Evolutionary conservation across 352 stramenopile species (phyloP).

Genomic region (Pythium rishiriense): DNA sequence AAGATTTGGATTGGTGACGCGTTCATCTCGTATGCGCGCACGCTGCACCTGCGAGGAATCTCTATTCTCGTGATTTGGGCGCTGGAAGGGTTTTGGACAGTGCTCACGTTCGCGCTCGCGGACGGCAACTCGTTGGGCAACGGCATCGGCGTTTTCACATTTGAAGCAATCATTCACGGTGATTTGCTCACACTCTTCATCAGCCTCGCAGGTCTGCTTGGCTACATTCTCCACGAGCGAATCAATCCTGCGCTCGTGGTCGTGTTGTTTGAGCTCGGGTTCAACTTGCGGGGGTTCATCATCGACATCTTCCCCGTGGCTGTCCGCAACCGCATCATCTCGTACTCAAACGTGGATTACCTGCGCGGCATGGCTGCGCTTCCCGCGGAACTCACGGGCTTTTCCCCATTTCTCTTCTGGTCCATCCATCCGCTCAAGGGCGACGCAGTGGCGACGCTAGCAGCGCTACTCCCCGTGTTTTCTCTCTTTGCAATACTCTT

Average conservation of each 20-base stretch:
- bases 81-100: conserved; percentile 45
- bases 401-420: conserved; percentile 27
- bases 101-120: conserved; percentile 37
- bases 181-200: conserved; percentile 45
- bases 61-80: conserved; percentile 40
- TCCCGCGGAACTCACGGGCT: no score
- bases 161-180: neutral
- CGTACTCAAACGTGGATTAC: neutral
- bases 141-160: neutral
- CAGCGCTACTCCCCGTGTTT: conserved; percentile 12
- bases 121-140: conserved; percentile 1
- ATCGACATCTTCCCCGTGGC: neutral
- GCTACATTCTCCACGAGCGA: conserved; percentile 10
- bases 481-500: neutral
- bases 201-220: conserved; percentile 16
- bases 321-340: neutral
- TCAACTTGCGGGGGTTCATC: neutral
- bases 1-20: conserved; percentile 22
- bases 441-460: conserved; percentile 14
- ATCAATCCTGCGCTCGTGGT: conserved; percentile 18
- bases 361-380: conserved; percentile 59
- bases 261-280: conserved; percentile 12
- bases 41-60: conserved; percentile 33
- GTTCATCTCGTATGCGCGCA: conserved; percentile 29
- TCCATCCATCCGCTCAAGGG: conserved; percentile 9